Evolutionary conservation across 805 yeast species (phyloP).

Genomic region (Kuraishia molischiana): DNA sequence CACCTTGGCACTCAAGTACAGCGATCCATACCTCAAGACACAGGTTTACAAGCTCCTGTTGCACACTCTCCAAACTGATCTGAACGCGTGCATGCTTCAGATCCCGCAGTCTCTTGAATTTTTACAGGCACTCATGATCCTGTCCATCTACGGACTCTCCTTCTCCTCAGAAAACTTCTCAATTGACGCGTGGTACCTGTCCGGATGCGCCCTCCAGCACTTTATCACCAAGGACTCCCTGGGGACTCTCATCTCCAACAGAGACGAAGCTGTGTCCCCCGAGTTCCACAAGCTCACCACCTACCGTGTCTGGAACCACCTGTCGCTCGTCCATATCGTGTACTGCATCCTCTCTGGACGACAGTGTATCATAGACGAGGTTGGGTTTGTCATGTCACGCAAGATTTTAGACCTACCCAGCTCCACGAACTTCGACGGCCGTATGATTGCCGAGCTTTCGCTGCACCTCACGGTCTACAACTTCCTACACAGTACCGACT

Average conservation of each 20-base stretch:
- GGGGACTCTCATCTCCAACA: slow-evolving; percentile 24
- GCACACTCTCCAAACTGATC: slow-evolving; percentile 37
- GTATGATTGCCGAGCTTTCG: slow-evolving; percentile 70
- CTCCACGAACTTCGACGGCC: slow-evolving; percentile 72
- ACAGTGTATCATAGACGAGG: slow-evolving; percentile 48
- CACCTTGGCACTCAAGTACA: slow-evolving; percentile 48
- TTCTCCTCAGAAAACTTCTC: slow-evolving; percentile 41
- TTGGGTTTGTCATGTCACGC: slow-evolving; percentile 41
- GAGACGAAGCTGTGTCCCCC: slow-evolving; percentile 16
- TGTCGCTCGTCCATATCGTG: slow-evolving; percentile 58
- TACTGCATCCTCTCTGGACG: slow-evolving; percentile 59
- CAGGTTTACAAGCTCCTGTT: slow-evolving; percentile 33
- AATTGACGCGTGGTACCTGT: slow-evolving; percentile 63
- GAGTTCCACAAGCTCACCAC: slow-evolving; percentile 45
- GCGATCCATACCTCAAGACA: slow-evolving; percentile 25
- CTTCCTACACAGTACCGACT: slow-evolving; percentile 32
- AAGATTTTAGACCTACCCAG: slow-evolving; percentile 43
- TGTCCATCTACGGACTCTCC: slow-evolving; percentile 57
- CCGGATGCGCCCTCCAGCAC: slow-evolving; percentile 56
- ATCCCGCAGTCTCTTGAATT: slow-evolving; percentile 43
- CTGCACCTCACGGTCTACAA: slow-evolving; percentile 49
- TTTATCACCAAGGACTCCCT: slow-evolving; percentile 43
- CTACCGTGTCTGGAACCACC: slow-evolving; percentile 62
- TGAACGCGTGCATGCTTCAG: slow-evolving; percentile 31
- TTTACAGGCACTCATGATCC: slow-evolving; percentile 55